phyloP scores from a whole-genome alignment of 1,284 basidiomycete species.

The Ceratobasidium sp. region DNA sequence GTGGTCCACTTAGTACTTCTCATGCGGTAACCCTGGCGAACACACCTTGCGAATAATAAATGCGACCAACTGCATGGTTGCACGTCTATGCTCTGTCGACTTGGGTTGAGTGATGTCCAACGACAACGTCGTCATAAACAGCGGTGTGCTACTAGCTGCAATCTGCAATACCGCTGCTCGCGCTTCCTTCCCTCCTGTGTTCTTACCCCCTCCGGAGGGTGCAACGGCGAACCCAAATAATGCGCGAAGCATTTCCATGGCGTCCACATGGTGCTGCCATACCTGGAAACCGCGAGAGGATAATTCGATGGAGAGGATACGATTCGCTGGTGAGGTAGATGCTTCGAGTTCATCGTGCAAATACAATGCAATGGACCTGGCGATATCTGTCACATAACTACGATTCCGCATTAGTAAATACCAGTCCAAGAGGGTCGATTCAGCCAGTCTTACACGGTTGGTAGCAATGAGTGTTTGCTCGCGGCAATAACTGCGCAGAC shows the following conservation, averaged over 20 bases:
- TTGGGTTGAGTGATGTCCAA: constrained; percentile 87
- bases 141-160: constrained; percentile 78
- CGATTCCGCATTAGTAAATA: neutral
- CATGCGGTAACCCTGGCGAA: neutral
- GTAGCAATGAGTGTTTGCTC: constrained; percentile 78
- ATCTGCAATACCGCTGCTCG: constrained; percentile 83
- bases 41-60: constrained; percentile 87
- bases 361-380: constrained; percentile 78
- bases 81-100: constrained; percentile 78
- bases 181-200: constrained; percentile 68
- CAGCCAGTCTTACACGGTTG: constrained; percentile 61
- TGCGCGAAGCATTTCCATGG: constrained; percentile 84
- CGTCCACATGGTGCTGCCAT: constrained; percentile 94
- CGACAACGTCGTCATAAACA: constrained; percentile 94
- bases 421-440: constrained; percentile 9
- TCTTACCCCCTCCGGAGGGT: constrained; percentile 59
- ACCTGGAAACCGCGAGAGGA: constrained; percentile 88
- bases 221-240: constrained; percentile 82
- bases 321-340: constrained; percentile 58
- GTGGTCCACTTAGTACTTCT: neutral
- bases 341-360: constrained; percentile 65
- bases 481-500: constrained; percentile 83
- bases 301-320: constrained; percentile 83
- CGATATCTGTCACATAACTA: constrained; percentile 81
- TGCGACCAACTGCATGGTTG: constrained; percentile 90